Conservation (phyloP, 208 protist species). For the Blastocrithidia nonstop region DNA sequence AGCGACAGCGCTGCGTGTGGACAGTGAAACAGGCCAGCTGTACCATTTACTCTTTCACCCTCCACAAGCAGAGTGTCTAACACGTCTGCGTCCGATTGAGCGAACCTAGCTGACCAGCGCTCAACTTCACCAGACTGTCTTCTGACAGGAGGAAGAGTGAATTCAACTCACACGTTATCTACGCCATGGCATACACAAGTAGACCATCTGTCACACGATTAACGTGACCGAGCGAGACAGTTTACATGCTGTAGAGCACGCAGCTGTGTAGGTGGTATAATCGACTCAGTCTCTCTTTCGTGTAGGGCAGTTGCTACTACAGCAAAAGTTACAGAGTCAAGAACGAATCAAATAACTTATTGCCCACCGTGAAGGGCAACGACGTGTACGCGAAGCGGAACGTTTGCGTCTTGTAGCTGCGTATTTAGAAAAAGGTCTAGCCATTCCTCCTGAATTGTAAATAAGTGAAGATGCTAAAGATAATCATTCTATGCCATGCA, state of each 20-base stretch:
- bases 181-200: no score
- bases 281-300: no score
- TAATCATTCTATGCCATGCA: no score
- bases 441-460: slow-evolving; percentile 40
- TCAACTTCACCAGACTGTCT: slow-evolving; percentile 49
- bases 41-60: slow-evolving; percentile 76
- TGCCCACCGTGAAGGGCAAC: slow-evolving; percentile 14
- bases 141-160: slow-evolving; percentile 50
- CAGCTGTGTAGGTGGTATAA: no score
- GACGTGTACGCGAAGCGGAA: slow-evolving; percentile 39
- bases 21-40: slow-evolving; percentile 50
- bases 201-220: no score
- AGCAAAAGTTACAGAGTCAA: no score
- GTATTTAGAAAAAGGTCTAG: slow-evolving; percentile 56
- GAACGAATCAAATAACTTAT: no score
- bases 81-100: slow-evolving; percentile 45
- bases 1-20: slow-evolving; percentile 65
- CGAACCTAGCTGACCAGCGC: slow-evolving; percentile 38
- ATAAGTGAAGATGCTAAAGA: no score
- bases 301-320: no score
- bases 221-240: no score
- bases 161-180: slow-evolving; percentile 19
- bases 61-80: slow-evolving; percentile 46
- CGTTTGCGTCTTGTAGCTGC: slow-evolving; percentile 32
- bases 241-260: no score